A percentile compares a stretch with the other conserved stretches of the same genome.
Evolutionary conservation across 2,329 filamentous ascomycete species (phyloP).

Genomic region (Lasiodiplodia sp.): DNA sequence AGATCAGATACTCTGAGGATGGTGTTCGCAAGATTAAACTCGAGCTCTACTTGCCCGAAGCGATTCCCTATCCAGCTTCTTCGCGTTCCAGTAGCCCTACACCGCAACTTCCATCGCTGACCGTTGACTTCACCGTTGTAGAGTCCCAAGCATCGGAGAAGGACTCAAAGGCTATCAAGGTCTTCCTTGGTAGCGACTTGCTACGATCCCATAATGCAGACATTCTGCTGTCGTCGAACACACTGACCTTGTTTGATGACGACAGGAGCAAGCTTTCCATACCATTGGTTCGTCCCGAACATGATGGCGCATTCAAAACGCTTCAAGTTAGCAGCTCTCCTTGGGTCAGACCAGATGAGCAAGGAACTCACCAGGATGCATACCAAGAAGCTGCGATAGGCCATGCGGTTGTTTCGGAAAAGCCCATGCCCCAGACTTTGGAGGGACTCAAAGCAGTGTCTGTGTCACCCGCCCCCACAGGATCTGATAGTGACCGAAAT

Average conservation of each 20-base stretch:
- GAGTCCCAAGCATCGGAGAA: slow-evolving; percentile 57
- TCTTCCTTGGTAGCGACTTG: slow-evolving; percentile 89
- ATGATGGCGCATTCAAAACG: slow-evolving; percentile 80
- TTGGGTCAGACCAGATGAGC: neutral
- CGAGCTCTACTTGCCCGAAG: slow-evolving; percentile 88
- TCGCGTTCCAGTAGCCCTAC: slow-evolving; percentile 75
- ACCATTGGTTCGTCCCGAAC: slow-evolving; percentile 90
- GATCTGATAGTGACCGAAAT: slow-evolving; percentile 25
- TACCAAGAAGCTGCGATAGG: slow-evolving; percentile 21
- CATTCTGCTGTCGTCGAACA: slow-evolving; percentile 89
- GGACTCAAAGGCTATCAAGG: slow-evolving; percentile 72
- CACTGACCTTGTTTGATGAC: slow-evolving; percentile 84
- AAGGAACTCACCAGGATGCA: neutral
- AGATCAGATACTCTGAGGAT: slow-evolving; percentile 70
- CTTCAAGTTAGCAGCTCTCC: slow-evolving; percentile 66
- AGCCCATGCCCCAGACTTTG: slow-evolving; percentile 15
- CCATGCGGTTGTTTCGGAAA: neutral
- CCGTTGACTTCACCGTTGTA: slow-evolving; percentile 77
- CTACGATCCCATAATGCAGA: slow-evolving; percentile 87
- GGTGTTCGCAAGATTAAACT: slow-evolving; percentile 74
- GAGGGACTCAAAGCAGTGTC: slow-evolving; percentile 21
- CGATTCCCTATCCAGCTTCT: slow-evolving; percentile 78
- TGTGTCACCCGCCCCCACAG: slow-evolving; percentile 7
- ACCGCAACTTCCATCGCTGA: slow-evolving; percentile 82
- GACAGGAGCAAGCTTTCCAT: slow-evolving; percentile 87